A percentile compares a stretch with the other conserved stretches of the same genome.
These are phyloP conservation scores for Rutstroemia sp. DNA, from an alignment of 2,329 filamentous ascomycete genomes.

Conservation along the genomic window DNA sequence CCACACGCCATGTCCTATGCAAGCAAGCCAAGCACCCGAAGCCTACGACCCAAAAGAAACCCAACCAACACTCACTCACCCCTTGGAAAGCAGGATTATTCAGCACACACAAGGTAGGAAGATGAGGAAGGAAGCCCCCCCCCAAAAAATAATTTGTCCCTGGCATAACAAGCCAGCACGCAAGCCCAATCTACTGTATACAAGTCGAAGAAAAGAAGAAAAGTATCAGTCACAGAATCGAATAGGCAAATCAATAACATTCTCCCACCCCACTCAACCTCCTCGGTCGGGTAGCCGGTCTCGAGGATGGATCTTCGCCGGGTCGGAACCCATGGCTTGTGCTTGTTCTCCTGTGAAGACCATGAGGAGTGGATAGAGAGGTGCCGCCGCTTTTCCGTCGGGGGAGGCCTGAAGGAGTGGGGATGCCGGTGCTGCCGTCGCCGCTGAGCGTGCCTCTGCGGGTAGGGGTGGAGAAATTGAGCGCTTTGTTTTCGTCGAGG, in stretches of 20 bases:
- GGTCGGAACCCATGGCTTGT: conserved; percentile 23
- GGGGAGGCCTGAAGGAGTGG: conserved; percentile 38
- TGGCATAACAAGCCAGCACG: not conserved
- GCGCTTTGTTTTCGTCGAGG: conserved; percentile 23
- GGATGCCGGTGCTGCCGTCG: conserved; percentile 36
- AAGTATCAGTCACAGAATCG: not conserved
- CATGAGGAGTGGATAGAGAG: conserved; percentile 17
- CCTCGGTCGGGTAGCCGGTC: conserved; percentile 28
- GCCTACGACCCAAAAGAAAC: too few relatives aligned
- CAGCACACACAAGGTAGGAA: too few relatives aligned
- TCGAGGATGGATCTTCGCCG: conserved; percentile 12
- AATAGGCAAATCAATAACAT: conserved; percentile 38
- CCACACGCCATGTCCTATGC: too few relatives aligned
- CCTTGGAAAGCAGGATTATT: too few relatives aligned
- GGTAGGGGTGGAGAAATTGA: conserved; percentile 34
- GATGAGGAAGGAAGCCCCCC: too few relatives aligned
- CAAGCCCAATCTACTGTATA: conserved; percentile 7
- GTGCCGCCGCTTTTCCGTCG: conserved; percentile 43
- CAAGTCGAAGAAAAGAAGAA: conserved; percentile 4
- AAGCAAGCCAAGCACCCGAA: not conserved
- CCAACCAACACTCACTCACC: too few relatives aligned
- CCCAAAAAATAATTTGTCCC: too few relatives aligned
- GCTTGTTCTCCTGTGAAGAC: conserved; percentile 21
- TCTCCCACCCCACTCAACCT: conserved; percentile 48
- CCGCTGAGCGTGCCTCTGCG: conserved; percentile 31